Percentiles rank a stretch among this genome's conserved stretches.
These are phyloP conservation scores for Exophiala bonariae DNA, from an alignment of 2,329 filamentous ascomycete species.

Conservation along the genomic window DNA sequence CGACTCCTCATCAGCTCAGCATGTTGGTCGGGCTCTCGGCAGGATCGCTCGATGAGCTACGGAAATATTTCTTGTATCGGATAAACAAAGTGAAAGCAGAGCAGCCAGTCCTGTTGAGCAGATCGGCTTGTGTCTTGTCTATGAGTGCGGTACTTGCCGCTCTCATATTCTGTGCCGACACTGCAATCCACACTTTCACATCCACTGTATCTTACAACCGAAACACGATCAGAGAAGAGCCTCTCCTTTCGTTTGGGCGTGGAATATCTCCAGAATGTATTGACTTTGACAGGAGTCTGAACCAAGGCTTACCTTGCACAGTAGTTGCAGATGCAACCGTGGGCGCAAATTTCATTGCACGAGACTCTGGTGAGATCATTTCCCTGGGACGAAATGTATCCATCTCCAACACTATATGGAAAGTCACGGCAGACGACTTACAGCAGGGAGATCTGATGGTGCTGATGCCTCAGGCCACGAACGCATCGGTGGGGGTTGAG, in stretches of 20 bases:
- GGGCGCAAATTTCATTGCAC: not conserved
- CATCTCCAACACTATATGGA: constrained; percentile 2
- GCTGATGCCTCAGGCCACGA: constrained; percentile 2
- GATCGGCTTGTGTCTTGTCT: constrained; percentile 1
- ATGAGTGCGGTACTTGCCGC: not conserved
- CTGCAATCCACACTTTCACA: constrained; percentile 7
- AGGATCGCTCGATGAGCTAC: constrained; percentile 1
- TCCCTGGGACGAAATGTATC: constrained; percentile 5
- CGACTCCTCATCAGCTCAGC: constrained; percentile 2
- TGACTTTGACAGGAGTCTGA: not conserved
- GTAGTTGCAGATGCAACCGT: constrained; percentile 8
- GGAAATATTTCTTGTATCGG: not conserved
- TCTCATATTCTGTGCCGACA: constrained; percentile 7
- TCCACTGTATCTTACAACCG: constrained; percentile 2
- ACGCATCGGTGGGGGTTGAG: not conserved
- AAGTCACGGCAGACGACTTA: not conserved
- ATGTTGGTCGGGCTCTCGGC: constrained; percentile 1
- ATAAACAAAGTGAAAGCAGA: not conserved
- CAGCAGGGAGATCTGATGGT: constrained; percentile 3
- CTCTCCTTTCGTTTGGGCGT: not conserved
- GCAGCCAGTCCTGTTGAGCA: not conserved
- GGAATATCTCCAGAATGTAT: not conserved
- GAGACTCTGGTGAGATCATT: constrained; percentile 9
- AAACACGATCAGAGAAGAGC: not conserved
- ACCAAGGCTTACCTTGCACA: constrained; percentile 12